These are phyloP conservation scores for Botryotinia convoluta DNA, from an alignment of 2,329 filamentous ascomycete species.

Conservation along the genomic window DNA sequence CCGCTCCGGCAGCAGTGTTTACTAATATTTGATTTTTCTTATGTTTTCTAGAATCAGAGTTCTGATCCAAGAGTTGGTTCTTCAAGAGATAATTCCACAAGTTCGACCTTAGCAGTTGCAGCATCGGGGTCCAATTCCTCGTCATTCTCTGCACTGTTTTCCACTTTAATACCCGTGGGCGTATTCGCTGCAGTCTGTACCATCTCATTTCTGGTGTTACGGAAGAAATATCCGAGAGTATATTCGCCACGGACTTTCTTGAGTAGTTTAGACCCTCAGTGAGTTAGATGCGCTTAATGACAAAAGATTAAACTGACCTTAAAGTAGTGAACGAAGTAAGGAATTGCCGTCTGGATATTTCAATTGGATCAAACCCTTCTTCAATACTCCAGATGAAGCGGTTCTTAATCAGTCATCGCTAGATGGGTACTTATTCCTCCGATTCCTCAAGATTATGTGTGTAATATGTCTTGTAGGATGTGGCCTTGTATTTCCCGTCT, in stretches of 20 bases:
- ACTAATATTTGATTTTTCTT: neutral
- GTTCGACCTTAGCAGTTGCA: slow-evolving; percentile 36
- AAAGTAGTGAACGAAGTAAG: slow-evolving; percentile 36
- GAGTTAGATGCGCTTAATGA: slow-evolving; percentile 19
- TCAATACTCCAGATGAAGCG: slow-evolving; percentile 35
- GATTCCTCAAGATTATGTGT: slow-evolving; percentile 61
- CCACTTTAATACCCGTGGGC: slow-evolving; percentile 54
- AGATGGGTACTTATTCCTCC: slow-evolving; percentile 64
- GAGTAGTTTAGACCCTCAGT: slow-evolving; percentile 50
- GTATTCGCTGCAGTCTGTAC: slow-evolving; percentile 49
- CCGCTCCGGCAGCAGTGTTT: neutral
- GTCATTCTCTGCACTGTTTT: slow-evolving; percentile 45
- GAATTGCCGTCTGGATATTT: slow-evolving; percentile 39
- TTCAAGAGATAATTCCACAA: slow-evolving; percentile 43
- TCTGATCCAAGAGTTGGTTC: slow-evolving; percentile 46
- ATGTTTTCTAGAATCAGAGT: slow-evolving; percentile 22
- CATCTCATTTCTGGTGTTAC: slow-evolving; percentile 50
- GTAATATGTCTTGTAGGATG: slow-evolving; percentile 61
- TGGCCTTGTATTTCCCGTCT: slow-evolving; percentile 60
- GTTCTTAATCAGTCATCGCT: slow-evolving; percentile 64
- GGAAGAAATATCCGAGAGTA: slow-evolving; percentile 50
- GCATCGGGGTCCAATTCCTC: slow-evolving; percentile 42
- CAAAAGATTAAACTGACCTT: slow-evolving; percentile 10
- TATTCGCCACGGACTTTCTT: slow-evolving; percentile 56
- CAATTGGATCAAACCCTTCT: slow-evolving; percentile 39